Evolutionary conservation across 805 yeast species (phyloP).

Genomic region (Kregervanrija delftensis): DNA sequence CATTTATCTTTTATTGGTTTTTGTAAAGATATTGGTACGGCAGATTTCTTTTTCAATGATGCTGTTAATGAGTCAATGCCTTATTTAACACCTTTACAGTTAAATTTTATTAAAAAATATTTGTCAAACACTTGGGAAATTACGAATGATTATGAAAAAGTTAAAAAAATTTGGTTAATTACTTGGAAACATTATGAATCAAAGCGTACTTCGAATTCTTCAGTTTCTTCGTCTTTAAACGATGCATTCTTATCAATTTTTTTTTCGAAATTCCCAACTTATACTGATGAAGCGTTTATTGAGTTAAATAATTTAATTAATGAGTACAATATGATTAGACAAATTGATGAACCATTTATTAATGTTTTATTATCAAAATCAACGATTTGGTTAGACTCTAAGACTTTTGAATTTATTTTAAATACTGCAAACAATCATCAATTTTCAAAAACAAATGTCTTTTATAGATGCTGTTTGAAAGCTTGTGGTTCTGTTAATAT

Average conservation of each 20-base stretch:
- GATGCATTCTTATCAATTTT: conserved; percentile 63
- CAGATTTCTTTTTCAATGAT: conserved; percentile 67
- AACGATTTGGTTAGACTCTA: conserved; percentile 59
- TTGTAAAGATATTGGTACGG: conserved; percentile 64
- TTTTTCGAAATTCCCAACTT: conserved; percentile 49
- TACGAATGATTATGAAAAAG: conserved; percentile 50
- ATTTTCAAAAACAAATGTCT: conserved; percentile 57
- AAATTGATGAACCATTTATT: conserved; percentile 74
- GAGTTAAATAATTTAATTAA: conserved; percentile 51
- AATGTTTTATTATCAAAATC: conserved; percentile 67
- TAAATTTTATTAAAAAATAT: conserved; percentile 62
- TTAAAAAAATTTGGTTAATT: conserved; percentile 55
- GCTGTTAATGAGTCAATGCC: conserved; percentile 68
- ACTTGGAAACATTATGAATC: conserved; percentile 52
- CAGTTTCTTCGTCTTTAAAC: conserved; percentile 66
- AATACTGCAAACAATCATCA: conserved; percentile 51
- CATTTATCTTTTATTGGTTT: conserved; percentile 75
- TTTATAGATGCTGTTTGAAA: conserved; percentile 66
- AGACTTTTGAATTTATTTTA: conserved; percentile 57
- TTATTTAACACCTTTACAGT: conserved; percentile 62
- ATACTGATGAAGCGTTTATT: conserved; percentile 47
- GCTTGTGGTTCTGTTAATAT: conserved; percentile 61
- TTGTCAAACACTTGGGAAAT: conserved; percentile 53
- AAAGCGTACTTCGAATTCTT: conserved; percentile 47
- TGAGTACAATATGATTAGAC: conserved; percentile 47